Conservation (phyloP, 148 eudicot genomes). For the Rhododendron molle region DNA sequence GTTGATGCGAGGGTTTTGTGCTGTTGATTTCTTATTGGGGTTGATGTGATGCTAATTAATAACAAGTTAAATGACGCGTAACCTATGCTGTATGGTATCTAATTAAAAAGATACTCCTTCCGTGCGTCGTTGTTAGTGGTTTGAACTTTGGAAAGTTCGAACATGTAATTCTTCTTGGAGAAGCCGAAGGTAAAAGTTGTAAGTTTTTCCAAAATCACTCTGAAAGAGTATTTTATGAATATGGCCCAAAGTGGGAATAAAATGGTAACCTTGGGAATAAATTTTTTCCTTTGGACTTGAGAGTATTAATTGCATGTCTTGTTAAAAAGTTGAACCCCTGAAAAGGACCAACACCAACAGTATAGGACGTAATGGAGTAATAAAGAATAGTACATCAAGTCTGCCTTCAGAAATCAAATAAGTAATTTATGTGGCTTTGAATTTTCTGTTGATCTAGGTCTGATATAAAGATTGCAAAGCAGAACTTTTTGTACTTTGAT, state of each 20-base stretch:
- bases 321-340: background rate
- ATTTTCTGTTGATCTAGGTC: background rate
- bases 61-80: background rate
- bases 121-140: background rate
- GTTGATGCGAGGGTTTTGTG: background rate
- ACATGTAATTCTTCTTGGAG: background rate
- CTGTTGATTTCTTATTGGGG: background rate
- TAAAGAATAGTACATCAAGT: background rate
- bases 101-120: background rate
- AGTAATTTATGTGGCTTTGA: constrained; percentile 1
- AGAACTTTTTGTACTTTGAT: background rate
- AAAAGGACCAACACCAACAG: background rate
- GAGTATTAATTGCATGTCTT: background rate
- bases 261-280: background rate
- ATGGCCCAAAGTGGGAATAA: background rate
- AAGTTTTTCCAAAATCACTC: background rate
- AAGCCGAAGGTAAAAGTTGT: background rate
- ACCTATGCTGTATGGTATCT: background rate
- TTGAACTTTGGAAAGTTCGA: background rate
- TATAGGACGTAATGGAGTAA: background rate
- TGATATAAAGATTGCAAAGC: background rate
- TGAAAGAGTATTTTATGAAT: background rate
- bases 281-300: background rate
- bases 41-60: background rate
- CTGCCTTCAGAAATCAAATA: background rate